These are phyloP conservation scores for Rhododendron kiyosumense DNA, from an alignment of 148 eudicot species.

Conservation along the genomic window DNA sequence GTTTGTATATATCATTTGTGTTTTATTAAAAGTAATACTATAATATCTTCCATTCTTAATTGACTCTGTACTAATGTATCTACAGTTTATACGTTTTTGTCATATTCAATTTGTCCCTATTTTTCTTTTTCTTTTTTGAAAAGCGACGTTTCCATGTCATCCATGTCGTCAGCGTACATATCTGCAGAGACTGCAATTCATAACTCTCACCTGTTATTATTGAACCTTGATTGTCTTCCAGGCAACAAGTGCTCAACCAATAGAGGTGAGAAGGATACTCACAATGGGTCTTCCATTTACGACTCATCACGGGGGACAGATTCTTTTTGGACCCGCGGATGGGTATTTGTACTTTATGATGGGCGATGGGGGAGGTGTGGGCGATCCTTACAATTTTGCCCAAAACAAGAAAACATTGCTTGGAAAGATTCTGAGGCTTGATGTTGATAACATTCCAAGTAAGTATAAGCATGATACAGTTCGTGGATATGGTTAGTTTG, in stretches of 20 bases:
- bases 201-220: background rate
- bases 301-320: too few species aligned
- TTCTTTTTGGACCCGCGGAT: slow-evolving; percentile 21
- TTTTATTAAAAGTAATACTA: background rate
- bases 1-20: background rate
- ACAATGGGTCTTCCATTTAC: too few species aligned
- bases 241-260: slow-evolving; percentile 58
- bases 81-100: background rate
- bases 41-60: background rate
- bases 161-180: background rate
- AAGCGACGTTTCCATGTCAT: background rate
- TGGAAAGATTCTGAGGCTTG: slow-evolving; percentile 86
- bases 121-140: too few species aligned
- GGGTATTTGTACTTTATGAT: slow-evolving; percentile 82
- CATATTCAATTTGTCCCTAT: background rate
- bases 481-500: background rate
- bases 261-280: slow-evolving; percentile 20
- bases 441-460: slow-evolving; percentile 59
- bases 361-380: slow-evolving; percentile 85
- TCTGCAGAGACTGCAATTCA: background rate
- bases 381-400: slow-evolving; percentile 80
- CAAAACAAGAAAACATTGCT: slow-evolving; percentile 87
- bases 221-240: slow-evolving; percentile 14
- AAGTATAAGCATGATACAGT: slow-evolving; percentile 22
- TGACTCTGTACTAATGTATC: background rate